phyloP scores from a whole-genome alignment of 345 rosid genomes.

The Lumnitzera racemosa region DNA sequence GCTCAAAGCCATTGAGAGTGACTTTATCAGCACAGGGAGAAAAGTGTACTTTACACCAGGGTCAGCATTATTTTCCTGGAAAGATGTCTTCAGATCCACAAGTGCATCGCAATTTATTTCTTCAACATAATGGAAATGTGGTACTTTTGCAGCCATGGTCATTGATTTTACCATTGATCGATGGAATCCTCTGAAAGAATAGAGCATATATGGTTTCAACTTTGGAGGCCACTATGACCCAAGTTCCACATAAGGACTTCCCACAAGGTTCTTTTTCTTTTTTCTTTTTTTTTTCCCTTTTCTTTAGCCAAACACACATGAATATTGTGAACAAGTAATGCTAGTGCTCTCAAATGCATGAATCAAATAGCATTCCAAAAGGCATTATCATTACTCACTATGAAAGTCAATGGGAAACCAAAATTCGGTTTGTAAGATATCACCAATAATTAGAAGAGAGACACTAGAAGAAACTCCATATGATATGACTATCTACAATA shows the following conservation, averaged over 20 bases:
- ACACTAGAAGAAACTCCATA: no score
- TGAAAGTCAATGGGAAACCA: no score
- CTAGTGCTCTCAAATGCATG: background rate
- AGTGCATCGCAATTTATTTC: constrained; percentile 83
- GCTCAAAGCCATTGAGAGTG: constrained; percentile 78
- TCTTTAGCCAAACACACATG: no score
- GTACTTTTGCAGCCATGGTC: constrained; percentile 86
- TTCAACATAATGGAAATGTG: constrained; percentile 92
- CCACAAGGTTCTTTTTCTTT: no score
- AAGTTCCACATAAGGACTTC: no score
- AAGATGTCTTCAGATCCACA: constrained; percentile 61
- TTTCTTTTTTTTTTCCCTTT: no score
- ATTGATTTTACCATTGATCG: constrained; percentile 91
- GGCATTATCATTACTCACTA: no score
- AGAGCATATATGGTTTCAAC: background rate
- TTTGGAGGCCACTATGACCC: background rate
- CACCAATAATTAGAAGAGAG: no score
- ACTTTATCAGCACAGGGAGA: constrained; percentile 75
- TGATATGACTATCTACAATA: no score
- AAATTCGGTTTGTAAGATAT: no score
- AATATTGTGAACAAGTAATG: background rate
- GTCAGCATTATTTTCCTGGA: constrained; percentile 59
- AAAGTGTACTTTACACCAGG: constrained; percentile 68
- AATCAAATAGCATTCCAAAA: background rate
- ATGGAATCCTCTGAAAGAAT: constrained; percentile 66